phyloP scores from a whole-genome alignment of 805 yeast species.

The Yamadazyma tumulicola region DNA sequence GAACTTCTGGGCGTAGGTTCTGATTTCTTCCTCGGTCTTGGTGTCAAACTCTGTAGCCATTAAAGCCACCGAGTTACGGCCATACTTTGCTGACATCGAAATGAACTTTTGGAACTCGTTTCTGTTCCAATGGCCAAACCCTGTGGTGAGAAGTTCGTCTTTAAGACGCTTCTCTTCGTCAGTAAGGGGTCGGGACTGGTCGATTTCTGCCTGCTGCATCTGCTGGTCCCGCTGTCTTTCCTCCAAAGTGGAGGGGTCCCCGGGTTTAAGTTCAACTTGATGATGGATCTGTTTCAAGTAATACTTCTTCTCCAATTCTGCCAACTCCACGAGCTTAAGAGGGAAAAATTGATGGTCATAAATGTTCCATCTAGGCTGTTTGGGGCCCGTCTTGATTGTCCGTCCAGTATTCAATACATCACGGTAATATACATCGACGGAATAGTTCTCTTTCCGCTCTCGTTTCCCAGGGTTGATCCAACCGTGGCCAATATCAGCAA shows the following conservation, averaged over 20 bases:
- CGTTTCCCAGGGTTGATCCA: slow-evolving; percentile 88
- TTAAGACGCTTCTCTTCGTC: slow-evolving; percentile 73
- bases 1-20: slow-evolving; percentile 72
- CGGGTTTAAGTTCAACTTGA: slow-evolving; percentile 60
- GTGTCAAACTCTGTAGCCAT: slow-evolving; percentile 81
- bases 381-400: slow-evolving; percentile 54
- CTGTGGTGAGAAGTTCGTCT: slow-evolving; percentile 55
- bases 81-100: slow-evolving; percentile 69
- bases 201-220: slow-evolving; percentile 69
- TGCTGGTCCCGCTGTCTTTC: slow-evolving; percentile 43
- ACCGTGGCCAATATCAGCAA: slow-evolving; percentile 48
- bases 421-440: slow-evolving; percentile 82
- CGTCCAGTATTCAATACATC: slow-evolving; percentile 70
- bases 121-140: slow-evolving; percentile 80
- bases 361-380: slow-evolving; percentile 75
- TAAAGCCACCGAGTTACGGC: slow-evolving; percentile 66
- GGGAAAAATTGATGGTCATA: slow-evolving; percentile 93
- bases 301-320: slow-evolving; percentile 78
- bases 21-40: slow-evolving; percentile 75
- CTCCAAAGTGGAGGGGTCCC: slow-evolving; percentile 34
- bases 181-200: slow-evolving; percentile 74
- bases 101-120: slow-evolving; percentile 85
- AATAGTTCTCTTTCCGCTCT: slow-evolving; percentile 80
- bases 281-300: slow-evolving; percentile 66
- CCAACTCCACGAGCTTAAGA: slow-evolving; percentile 65